These are phyloP conservation scores for Neurospora sp. DNA, from an alignment of 495 filamentous ascomycete species.

Conservation along the genomic window DNA sequence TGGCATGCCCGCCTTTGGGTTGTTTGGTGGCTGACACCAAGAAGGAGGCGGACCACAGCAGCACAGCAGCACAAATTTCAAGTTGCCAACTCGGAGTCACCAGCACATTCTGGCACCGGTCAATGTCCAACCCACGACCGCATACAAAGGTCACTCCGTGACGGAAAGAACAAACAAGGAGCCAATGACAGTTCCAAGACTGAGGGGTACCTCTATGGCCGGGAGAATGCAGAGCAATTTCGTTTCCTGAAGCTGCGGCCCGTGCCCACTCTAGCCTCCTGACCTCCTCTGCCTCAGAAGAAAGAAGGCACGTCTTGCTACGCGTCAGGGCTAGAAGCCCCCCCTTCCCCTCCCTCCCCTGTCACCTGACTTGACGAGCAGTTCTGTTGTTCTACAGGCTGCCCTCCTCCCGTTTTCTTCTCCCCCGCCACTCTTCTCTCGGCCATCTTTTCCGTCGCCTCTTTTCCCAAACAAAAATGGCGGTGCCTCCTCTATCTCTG, in stretches of 20 bases:
- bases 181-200: neutral
- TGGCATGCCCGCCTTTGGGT: no score
- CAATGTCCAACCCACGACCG: no score
- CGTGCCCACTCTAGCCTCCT: neutral
- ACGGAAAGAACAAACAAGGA: neutral
- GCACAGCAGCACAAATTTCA: no score
- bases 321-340: neutral
- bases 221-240: neutral
- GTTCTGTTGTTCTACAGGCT: neutral
- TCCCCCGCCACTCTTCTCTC: neutral
- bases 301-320: neutral
- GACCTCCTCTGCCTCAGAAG: neutral
- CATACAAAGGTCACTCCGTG: neutral
- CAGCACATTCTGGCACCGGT: no score
- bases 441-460: neutral
- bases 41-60: no score
- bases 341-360: neutral
- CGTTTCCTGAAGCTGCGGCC: neutral
- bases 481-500: neutral
- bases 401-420: neutral
- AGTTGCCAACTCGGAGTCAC: no score
- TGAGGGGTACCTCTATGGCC: neutral
- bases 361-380: neutral
- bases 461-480: neutral
- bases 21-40: no score